A percentile compares a stretch with the other conserved stretches of the same genome.
Evolutionary conservation across 2,329 filamentous ascomycete genomes (phyloP).

Genomic region (Monilinia polystroma): DNA sequence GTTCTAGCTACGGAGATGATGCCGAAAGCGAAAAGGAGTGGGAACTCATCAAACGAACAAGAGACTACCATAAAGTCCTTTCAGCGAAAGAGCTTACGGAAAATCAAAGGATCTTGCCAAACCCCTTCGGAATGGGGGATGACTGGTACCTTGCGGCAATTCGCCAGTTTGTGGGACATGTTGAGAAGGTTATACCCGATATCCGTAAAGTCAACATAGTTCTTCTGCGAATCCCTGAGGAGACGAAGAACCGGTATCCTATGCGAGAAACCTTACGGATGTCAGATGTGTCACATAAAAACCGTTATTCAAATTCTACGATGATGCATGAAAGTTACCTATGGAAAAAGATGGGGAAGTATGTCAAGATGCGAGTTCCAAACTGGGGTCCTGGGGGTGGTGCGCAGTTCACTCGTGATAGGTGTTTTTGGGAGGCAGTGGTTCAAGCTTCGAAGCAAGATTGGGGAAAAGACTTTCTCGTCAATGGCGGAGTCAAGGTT

Average conservation of each 20-base stretch:
- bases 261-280: not conserved
- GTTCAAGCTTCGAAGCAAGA: not conserved
- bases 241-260: not conserved
- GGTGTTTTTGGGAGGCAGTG: not conserved
- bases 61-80: not conserved
- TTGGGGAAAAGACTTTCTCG: not conserved
- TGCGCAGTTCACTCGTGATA: not conserved
- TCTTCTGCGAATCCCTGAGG: too few relatives aligned
- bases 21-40: not conserved
- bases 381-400: not conserved
- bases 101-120: not conserved
- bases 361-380: not conserved
- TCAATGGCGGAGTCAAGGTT: not conserved
- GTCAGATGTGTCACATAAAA: not conserved
- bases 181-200: not conserved
- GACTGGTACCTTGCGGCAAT: conserved; percentile 5
- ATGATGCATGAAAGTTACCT: not conserved
- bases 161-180: not conserved
- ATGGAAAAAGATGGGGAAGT: not conserved
- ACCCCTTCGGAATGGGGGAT: conserved; percentile 4
- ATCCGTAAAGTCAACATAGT: not conserved
- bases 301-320: not conserved
- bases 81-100: not conserved
- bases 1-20: not conserved
- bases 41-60: not conserved